A percentile compares a stretch with the other conserved stretches of the same genome.
Evolutionary conservation across 768 basidiomycete genomes (phyloP).

Genomic region (Panaeolus cyanescens): DNA sequence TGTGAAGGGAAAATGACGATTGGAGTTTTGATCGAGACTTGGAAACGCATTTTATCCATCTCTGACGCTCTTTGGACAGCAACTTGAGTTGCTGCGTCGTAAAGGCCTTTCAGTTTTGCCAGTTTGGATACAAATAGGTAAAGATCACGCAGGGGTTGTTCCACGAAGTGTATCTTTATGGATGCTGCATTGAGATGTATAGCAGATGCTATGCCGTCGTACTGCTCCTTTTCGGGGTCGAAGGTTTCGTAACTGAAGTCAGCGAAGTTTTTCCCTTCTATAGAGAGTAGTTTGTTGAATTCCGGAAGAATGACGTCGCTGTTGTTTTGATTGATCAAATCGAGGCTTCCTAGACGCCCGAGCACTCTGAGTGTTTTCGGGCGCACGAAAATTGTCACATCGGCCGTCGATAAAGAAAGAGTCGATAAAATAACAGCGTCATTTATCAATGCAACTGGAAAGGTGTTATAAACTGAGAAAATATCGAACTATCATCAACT

Average conservation of each 20-base stretch:
- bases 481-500: constrained; percentile 14
- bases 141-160: constrained; percentile 87
- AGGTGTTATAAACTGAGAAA: background rate
- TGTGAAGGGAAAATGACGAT: constrained; percentile 87
- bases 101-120: constrained; percentile 88
- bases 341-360: constrained; percentile 82
- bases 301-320: constrained; percentile 52
- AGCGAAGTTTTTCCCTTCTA: constrained; percentile 92
- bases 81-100: constrained; percentile 91
- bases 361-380: constrained; percentile 75
- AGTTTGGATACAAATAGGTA: constrained; percentile 83
- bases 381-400: constrained; percentile 76
- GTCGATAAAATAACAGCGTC: constrained; percentile 75
- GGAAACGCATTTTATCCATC: constrained; percentile 92
- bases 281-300: constrained; percentile 87
- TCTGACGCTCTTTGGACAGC: constrained; percentile 93
- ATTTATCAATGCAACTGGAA: constrained; percentile 75
- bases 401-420: constrained; percentile 86
- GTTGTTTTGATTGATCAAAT: constrained; percentile 73
- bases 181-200: constrained; percentile 86
- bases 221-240: constrained; percentile 68
- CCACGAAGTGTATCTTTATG: constrained; percentile 85
- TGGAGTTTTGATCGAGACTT: constrained; percentile 88
- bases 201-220: constrained; percentile 81
- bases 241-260: constrained; percentile 94